Evolutionary conservation across 1,284 basidiomycete genomes (phyloP).

Genomic region (Wallemia ichthyophaga): DNA sequence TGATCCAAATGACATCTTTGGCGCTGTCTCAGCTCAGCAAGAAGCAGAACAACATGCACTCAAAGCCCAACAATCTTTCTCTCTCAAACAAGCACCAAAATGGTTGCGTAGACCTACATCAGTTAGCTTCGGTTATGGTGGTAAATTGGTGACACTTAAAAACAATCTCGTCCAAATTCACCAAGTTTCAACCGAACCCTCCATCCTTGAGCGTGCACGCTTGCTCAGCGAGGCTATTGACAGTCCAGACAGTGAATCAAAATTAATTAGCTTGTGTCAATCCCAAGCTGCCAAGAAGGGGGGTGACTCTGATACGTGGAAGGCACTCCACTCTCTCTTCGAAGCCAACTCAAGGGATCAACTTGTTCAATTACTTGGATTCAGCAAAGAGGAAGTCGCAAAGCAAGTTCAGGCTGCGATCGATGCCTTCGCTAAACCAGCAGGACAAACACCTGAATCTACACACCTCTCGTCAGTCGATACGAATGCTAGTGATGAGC

Average conservation of each 20-base stretch:
- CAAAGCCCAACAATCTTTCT: slow-evolving; percentile 22
- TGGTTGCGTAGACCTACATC: slow-evolving; percentile 70
- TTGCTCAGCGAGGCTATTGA: slow-evolving; percentile 38
- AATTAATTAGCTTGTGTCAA: slow-evolving; percentile 10
- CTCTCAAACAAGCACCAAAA: slow-evolving; percentile 70
- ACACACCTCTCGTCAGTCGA: slow-evolving; percentile 5
- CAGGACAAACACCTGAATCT: slow-evolving; percentile 5
- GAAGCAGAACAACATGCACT: slow-evolving; percentile 7
- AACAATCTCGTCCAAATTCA: slow-evolving; percentile 45
- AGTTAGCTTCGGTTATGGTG: slow-evolving; percentile 73
- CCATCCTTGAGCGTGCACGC: slow-evolving; percentile 44
- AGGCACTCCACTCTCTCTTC: slow-evolving; percentile 63
- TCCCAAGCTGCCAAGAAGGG: slow-evolving; percentile 22
- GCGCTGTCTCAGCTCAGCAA: slow-evolving; percentile 9
- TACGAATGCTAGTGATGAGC: slow-evolving; percentile 19
- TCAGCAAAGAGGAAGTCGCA: slow-evolving; percentile 63
- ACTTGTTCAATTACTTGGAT: slow-evolving; percentile 66
- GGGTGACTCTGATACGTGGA: slow-evolving; percentile 38
- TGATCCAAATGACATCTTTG: slow-evolving; percentile 3
- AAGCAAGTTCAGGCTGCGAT: slow-evolving; percentile 52
- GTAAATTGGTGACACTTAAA: slow-evolving; percentile 45
- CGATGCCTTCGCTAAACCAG: slow-evolving; percentile 25
- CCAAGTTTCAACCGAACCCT: slow-evolving; percentile 43
- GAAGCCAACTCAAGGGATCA: slow-evolving; percentile 64
- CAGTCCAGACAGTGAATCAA: slow-evolving; percentile 25